phyloP scores from a whole-genome alignment of 768 basidiomycete species.

The Trametes meyenii region DNA sequence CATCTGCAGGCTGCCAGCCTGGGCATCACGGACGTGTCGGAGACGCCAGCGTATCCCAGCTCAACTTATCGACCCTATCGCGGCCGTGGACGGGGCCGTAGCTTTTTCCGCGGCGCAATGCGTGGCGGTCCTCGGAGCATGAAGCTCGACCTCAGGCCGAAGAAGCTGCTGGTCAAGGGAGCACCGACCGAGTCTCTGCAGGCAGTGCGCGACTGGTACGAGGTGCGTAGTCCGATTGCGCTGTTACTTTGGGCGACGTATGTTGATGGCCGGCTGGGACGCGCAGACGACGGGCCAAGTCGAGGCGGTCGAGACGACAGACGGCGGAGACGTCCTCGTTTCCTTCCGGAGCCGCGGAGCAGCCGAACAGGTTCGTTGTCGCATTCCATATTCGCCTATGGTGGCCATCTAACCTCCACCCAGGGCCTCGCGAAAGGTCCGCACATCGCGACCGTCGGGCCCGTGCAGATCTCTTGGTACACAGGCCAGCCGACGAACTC shows the following conservation, averaged over 20 bases:
- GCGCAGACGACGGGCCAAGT: constrained; percentile 67
- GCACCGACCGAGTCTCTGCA: constrained; percentile 56
- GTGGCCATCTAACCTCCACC: not conserved
- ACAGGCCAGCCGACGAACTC: constrained; percentile 35
- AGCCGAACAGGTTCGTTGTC: constrained; percentile 69
- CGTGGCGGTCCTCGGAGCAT: constrained; percentile 78
- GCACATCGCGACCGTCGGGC: constrained; percentile 65
- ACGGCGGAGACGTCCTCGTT: constrained; percentile 63
- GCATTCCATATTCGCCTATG: constrained; percentile 14
- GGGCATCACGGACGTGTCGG: constrained; percentile 59
- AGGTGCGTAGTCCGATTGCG: constrained; percentile 45
- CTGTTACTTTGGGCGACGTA: not conserved
- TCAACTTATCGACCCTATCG: constrained; percentile 51
- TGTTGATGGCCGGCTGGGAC: constrained; percentile 20
- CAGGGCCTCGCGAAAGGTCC: constrained; percentile 76
- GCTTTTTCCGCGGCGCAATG: constrained; percentile 60
- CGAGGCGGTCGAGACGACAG: constrained; percentile 60
- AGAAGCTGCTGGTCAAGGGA: constrained; percentile 76
- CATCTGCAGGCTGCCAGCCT: constrained; percentile 66
- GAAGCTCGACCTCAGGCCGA: constrained; percentile 90
- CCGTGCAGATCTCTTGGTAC: constrained; percentile 71
- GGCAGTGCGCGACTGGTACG: constrained; percentile 81
- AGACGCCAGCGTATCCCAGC: constrained; percentile 41
- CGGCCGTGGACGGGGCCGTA: constrained; percentile 68
- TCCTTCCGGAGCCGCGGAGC: constrained; percentile 70